Evolutionary conservation across 306 rosid genomes (phyloP).

Genomic region (Cucumis cinereus): DNA sequence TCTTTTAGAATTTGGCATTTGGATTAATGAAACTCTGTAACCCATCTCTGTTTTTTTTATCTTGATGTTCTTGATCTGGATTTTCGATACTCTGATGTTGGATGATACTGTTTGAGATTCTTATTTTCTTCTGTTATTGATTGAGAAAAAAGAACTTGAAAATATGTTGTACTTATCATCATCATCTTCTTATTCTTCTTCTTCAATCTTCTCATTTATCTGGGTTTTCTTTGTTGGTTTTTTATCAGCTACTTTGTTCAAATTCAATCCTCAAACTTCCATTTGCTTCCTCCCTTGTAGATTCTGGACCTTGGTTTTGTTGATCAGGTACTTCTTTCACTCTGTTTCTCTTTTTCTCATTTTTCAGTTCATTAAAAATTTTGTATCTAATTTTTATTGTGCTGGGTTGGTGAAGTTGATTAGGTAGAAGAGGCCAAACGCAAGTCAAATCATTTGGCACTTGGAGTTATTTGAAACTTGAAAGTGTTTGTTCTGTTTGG

Average conservation of each 20-base stretch:
- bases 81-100: neutral
- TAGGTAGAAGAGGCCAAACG: neutral
- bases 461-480: neutral
- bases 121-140: neutral
- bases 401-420: neutral
- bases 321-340: neutral
- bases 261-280: neutral
- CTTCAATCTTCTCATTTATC: neutral
- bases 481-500: neutral
- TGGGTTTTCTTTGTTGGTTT: neutral
- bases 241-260: neutral
- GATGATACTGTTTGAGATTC: neutral
- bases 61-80: neutral
- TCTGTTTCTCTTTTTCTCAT: neutral
- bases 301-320: constrained; percentile 4
- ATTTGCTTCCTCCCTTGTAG: neutral
- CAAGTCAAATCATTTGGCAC: neutral
- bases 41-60: neutral
- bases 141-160: neutral
- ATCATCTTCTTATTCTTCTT: neutral
- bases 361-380: neutral
- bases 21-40: neutral
- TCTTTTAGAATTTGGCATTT: neutral
- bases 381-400: neutral
- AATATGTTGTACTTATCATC: neutral